Conservation (phyloP, 352 stramenopile genomes). For the Thraustochytrium striatum region DNA sequence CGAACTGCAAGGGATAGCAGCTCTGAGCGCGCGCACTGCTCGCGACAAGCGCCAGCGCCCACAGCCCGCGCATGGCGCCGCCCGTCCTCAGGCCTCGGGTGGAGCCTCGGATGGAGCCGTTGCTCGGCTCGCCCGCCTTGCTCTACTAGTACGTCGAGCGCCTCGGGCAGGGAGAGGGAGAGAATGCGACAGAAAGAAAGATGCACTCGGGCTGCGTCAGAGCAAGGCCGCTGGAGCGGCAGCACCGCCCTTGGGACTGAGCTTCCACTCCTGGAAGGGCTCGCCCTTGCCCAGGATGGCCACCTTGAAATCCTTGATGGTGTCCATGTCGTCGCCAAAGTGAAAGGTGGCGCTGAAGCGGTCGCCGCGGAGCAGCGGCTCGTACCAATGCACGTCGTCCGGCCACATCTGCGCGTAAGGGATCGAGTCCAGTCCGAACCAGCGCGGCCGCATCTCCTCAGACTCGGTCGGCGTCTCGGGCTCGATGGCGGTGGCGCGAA, state of each 20-base stretch:
- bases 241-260: no score
- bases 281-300: not conserved
- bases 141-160: no score
- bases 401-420: constrained; percentile 77
- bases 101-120: not conserved
- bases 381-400: constrained; percentile 74
- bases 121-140: no score
- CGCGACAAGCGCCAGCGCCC: not conserved
- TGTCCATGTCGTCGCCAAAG: constrained; percentile 66
- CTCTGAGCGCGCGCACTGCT: not conserved
- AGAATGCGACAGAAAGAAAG: constrained; percentile 4
- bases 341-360: constrained; percentile 67
- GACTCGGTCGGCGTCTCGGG: constrained; percentile 68
- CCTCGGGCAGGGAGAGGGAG: not conserved
- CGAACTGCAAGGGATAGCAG: constrained; percentile 24
- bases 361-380: constrained; percentile 66
- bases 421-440: constrained; percentile 65
- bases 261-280: not conserved
- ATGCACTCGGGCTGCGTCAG: no score
- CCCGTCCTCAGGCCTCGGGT: not conserved
- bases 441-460: constrained; percentile 79
- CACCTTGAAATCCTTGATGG: constrained; percentile 61
- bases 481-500: constrained; percentile 62
- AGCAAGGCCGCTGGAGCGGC: no score
- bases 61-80: no score